Evolutionary conservation across 2,329 filamentous ascomycete genomes (phyloP).

Genomic region (Corinectria fuckeliana): DNA sequence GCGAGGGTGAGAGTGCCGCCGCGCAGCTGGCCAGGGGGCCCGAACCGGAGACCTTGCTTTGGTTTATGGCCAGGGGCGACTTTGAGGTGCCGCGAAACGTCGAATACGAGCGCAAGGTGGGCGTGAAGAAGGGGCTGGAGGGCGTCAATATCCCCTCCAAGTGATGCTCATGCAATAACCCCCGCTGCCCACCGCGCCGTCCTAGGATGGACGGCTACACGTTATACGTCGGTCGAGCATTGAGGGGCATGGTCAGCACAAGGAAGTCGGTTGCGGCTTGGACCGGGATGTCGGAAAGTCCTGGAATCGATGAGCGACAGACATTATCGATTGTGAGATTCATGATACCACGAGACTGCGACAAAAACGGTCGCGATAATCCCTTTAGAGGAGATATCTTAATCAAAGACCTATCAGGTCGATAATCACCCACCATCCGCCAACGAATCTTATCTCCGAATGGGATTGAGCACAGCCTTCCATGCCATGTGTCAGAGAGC

Average conservation of each 20-base stretch:
- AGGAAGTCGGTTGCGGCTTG: background rate
- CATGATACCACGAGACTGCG: constrained; percentile 3
- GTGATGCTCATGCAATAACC: constrained; percentile 4
- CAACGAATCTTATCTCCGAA: background rate
- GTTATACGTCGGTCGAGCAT: background rate
- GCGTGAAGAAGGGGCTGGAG: constrained; percentile 42
- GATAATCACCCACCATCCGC: background rate
- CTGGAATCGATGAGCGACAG: background rate
- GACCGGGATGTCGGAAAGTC: background rate
- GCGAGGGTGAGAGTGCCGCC: constrained; percentile 21
- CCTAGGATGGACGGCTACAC: constrained; percentile 7
- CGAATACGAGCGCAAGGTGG: constrained; percentile 49
- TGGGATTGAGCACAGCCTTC: background rate
- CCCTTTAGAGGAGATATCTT: background rate
- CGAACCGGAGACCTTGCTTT: constrained; percentile 56
- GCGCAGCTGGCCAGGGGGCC: constrained; percentile 45
- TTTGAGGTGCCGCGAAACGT: constrained; percentile 53
- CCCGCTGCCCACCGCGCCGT: constrained; percentile 1
- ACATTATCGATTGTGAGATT: background rate
- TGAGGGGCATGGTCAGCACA: background rate
- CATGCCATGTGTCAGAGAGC: background rate
- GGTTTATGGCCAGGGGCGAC: constrained; percentile 53
- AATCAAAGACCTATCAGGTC: background rate
- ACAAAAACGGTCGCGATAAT: background rate
- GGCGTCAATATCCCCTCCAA: constrained; percentile 45